Base-by-base conservation (phyloP, 805 yeast species). In the Diddensiella caesifluorescens region DNA sequence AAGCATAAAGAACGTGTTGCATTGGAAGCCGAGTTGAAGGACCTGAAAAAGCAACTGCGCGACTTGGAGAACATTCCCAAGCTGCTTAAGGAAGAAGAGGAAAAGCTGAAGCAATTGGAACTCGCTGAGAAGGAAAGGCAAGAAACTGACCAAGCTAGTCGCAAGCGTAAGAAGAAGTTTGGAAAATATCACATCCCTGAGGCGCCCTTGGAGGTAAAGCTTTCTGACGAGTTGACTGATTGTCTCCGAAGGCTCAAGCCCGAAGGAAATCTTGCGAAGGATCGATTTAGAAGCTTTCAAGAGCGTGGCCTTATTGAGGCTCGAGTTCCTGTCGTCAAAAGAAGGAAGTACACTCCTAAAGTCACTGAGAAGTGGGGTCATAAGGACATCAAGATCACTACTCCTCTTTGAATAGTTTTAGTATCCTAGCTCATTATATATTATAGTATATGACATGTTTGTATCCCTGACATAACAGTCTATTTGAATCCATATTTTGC, bases 341-440 rank as follows among this genome's bases (percentile, higher is more conserved):
- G 69, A 61, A 75, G 82, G 59, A 80, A 76, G 60, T 82, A 80
- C 57, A 71, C 78, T 52, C 81, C 74, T 45, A 86, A 83, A 70
- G 65, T 83, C 48, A 83, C 95, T 22, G 96, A 90, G 63, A 90
- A 89, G 66, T 87, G 95, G 94, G 75, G 89, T 25, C 85, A 83
- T 67, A 90, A 90, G 68, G 95, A 90, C 65, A 85, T 84, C 44
- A 55, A 55, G 44, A 37, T 39, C 6, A 29, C 32, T 13, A 9
- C 32, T 9, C 12, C 12, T 12, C 27, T 9, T 44, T 40, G 39
- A 30, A n/a, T 10, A 31, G 16, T 4, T 21, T 25, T 25, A n/a
- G n/a, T n/a, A n/a, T n/a, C n/a, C n/a, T n/a, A n/a, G n/a, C n/a
- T n/a, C n/a, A n/a, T n/a, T n/a, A n/a, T n/a, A n/a, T n/a, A n/a